Conservation (phyloP, 2,329 filamentous ascomycete genomes). For the Cladosporium oxysporum region DNA sequence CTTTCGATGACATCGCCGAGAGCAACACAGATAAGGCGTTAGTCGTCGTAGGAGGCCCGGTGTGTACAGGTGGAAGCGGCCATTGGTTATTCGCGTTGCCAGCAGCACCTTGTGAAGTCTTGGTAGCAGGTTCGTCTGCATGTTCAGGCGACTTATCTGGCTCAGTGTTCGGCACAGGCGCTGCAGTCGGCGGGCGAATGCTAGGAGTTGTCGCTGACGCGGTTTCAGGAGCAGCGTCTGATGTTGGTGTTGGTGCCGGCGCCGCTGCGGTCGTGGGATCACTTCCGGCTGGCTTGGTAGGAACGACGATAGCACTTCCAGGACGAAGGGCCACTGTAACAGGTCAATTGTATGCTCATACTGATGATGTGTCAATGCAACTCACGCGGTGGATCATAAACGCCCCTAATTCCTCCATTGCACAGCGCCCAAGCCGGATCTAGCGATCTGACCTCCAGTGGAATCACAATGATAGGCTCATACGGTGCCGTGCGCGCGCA, state of each 20-base stretch:
- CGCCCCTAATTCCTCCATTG: conserved; percentile 25
- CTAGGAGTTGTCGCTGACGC: not conserved
- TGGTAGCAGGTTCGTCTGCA: not conserved
- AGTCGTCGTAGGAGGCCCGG: not conserved
- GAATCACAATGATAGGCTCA: conserved; percentile 27
- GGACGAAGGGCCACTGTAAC: not conserved
- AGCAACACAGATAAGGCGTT: conserved; percentile 9
- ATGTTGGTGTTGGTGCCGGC: not conserved
- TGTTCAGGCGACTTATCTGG: not conserved
- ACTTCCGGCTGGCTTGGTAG: not conserved
- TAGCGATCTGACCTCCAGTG: conserved; percentile 20
- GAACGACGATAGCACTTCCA: not conserved
- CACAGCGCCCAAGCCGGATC: conserved; percentile 26
- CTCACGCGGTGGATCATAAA: conserved; percentile 25
- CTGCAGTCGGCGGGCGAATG: not conserved
- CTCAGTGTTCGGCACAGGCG: not conserved
- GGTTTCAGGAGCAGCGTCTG: conserved; percentile 2
- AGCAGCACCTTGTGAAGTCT: not conserved
- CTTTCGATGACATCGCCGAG: not conserved
- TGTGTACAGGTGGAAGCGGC: not conserved
- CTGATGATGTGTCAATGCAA: not conserved
- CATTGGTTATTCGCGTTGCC: conserved; percentile 2
- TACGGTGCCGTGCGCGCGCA: conserved; percentile 25
- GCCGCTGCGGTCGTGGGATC: not conserved
- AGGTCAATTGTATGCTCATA: not conserved